Percentiles rank a stretch among this genome's conserved stretches.
Evolutionary conservation across 2,329 filamentous ascomycete genomes (phyloP).

Genomic region (Scedosporium boydii): DNA sequence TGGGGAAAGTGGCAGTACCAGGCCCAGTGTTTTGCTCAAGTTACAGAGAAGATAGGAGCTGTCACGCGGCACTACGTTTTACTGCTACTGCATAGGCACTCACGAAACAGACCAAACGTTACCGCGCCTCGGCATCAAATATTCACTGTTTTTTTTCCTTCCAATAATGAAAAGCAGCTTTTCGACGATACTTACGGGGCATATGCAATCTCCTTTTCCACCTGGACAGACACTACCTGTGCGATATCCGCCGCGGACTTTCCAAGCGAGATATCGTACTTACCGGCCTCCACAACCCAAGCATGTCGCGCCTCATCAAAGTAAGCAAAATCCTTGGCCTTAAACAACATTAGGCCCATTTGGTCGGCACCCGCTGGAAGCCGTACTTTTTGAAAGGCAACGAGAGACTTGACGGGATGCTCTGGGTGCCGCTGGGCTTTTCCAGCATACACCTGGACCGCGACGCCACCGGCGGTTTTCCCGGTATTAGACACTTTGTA

Average conservation of each 20-base stretch:
- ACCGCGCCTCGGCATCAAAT: no score
- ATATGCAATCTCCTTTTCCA: neutral
- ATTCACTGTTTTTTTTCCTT: no score
- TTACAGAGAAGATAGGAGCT: no score
- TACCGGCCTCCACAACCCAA: constrained; percentile 18
- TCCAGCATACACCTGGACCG: constrained; percentile 46
- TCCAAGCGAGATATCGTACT: constrained; percentile 18
- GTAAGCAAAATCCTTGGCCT: constrained; percentile 17
- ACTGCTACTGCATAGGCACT: no score
- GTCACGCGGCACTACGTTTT: no score
- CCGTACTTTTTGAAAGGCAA: constrained; percentile 19
- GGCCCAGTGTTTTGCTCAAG: no score
- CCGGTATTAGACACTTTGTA: constrained; percentile 52
- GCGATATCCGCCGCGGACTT: constrained; percentile 15
- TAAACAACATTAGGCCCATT: constrained; percentile 10
- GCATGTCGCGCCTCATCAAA: constrained; percentile 15
- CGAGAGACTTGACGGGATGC: constrained; percentile 19
- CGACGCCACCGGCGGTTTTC: constrained; percentile 34
- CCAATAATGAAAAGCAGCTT: no score
- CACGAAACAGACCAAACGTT: no score
- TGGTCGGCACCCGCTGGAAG: constrained; percentile 14
- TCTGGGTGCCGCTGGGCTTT: constrained; percentile 9
- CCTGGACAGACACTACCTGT: neutral
- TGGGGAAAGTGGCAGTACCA: no score
- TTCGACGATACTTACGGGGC: neutral